Conservation (phyloP, 768 basidiomycete species). For the Suillus variegatus region DNA sequence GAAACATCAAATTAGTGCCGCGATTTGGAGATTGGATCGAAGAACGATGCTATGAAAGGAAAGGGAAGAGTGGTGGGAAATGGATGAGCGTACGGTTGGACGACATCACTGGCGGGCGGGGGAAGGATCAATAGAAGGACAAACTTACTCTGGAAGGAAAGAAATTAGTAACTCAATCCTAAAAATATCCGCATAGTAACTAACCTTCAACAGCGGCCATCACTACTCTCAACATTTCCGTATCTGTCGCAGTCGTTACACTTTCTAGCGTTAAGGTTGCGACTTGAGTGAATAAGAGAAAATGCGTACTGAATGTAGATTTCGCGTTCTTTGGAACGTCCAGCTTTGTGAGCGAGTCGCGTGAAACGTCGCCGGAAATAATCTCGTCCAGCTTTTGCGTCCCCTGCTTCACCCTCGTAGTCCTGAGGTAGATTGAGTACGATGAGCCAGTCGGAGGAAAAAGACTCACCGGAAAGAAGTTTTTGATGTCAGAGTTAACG, state of each 20-base stretch:
- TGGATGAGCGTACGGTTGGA: conserved; percentile 29
- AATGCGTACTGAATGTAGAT: conserved; percentile 90
- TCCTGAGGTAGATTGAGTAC: conserved; percentile 50
- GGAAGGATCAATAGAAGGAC: conserved; percentile 26
- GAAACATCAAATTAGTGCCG: conserved; percentile 32
- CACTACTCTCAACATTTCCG: conserved; percentile 82
- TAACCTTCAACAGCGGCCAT: conserved; percentile 96
- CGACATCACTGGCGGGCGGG: conserved; percentile 22
- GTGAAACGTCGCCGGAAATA: conserved; percentile 90
- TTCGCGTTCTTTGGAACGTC: conserved; percentile 82
- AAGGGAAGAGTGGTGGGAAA: conserved; percentile 19
- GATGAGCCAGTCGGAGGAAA: background rate
- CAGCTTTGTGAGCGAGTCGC: conserved; percentile 81
- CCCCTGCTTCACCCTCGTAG: conserved; percentile 76
- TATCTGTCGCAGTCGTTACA: conserved; percentile 90
- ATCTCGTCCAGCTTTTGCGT: conserved; percentile 75
- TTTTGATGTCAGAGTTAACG: conserved; percentile 77
- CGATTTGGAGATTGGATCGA: conserved; percentile 37
- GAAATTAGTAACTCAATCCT: conserved; percentile 15
- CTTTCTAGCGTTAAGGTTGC: conserved; percentile 37
- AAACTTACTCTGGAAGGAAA: conserved; percentile 63
- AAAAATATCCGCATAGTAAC: conserved; percentile 27
- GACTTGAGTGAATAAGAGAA: conserved; percentile 12
- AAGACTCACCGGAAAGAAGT: conserved; percentile 76
- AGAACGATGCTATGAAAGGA: conserved; percentile 35